Percentiles rank a stretch among this genome's conserved stretches.
These are phyloP conservation scores for Ogataea henricii DNA, from an alignment of 805 yeast species.

Conservation along the genomic window DNA sequence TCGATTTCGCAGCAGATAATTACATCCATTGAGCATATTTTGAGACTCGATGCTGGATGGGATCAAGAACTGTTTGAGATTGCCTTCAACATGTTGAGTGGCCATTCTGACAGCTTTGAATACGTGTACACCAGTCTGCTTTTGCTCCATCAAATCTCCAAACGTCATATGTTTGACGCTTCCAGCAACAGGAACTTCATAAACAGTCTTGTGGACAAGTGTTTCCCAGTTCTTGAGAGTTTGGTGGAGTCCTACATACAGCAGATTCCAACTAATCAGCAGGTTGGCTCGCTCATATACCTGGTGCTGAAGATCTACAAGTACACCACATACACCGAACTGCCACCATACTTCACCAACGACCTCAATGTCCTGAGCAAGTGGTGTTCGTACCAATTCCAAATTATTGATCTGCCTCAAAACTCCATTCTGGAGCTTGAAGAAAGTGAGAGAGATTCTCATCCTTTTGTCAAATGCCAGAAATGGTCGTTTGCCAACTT, in stretches of 20 bases:
- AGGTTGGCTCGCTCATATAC: conserved; percentile 66
- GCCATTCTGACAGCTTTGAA: conserved; percentile 41
- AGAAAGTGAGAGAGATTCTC: conserved; percentile 44
- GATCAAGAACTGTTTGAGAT: conserved; percentile 48
- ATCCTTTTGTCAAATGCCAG: conserved; percentile 64
- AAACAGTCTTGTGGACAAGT: conserved; percentile 54
- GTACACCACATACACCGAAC: conserved; percentile 68
- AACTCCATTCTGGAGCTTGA: conserved; percentile 44
- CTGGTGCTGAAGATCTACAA: conserved; percentile 75
- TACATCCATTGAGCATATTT: conserved; percentile 55
- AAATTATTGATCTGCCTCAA: conserved; percentile 53
- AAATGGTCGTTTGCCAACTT: conserved; percentile 88
- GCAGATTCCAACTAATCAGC: conserved; percentile 29
- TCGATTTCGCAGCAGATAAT: conserved; percentile 57
- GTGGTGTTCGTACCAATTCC: conserved; percentile 76
- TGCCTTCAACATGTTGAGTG: conserved; percentile 47
- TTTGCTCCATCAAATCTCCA: conserved; percentile 67
- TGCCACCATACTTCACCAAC: conserved; percentile 63
- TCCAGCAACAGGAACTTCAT: conserved; percentile 47
- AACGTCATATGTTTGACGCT: conserved; percentile 73
- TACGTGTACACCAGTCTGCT: conserved; percentile 65
- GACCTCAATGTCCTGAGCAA: conserved; percentile 46
- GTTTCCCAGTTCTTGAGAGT: conserved; percentile 64
- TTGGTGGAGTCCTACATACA: conserved; percentile 53
- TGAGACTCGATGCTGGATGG: conserved; percentile 53